phyloP scores from a whole-genome alignment of 805 yeast species.

The Myxozyma sirexii region DNA sequence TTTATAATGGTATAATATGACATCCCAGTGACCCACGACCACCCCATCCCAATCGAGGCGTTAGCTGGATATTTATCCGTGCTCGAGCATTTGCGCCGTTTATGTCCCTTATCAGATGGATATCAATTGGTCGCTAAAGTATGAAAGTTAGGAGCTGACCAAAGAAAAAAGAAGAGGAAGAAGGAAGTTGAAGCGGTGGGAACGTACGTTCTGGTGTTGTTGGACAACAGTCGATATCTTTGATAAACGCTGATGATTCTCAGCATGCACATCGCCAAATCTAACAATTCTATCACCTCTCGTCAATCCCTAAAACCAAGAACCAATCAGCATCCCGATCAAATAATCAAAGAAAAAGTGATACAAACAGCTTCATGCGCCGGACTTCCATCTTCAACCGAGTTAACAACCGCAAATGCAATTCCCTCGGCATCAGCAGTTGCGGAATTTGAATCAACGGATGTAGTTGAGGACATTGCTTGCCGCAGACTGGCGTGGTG shows the following conservation, averaged over 20 bases:
- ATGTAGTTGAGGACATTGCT: not conserved
- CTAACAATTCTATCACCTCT: constrained; percentile 57
- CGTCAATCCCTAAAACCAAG: constrained; percentile 50
- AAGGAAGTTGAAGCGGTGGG: no score
- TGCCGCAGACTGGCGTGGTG: constrained; percentile 44
- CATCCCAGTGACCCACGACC: constrained; percentile 76
- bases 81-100: constrained; percentile 41
- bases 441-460: not conserved
- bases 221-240: constrained; percentile 51
- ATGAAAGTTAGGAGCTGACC: not conserved
- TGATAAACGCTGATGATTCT: constrained; percentile 56
- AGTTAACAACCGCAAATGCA: constrained; percentile 60
- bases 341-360: not conserved
- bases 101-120: constrained; percentile 38
- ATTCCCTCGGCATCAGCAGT: constrained; percentile 32
- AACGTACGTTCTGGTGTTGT: constrained; percentile 45
- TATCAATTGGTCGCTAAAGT: constrained; percentile 33
- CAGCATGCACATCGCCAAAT: constrained; percentile 58
- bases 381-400: constrained; percentile 59
- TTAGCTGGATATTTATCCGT: constrained; percentile 41
- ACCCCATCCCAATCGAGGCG: constrained; percentile 60
- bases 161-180: not conserved
- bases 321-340: not conserved
- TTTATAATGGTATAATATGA: constrained; percentile 47
- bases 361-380: constrained; percentile 49